Conservation (phyloP, 2,329 filamentous ascomycete genomes). For the Arthrinium phaeospermum region DNA sequence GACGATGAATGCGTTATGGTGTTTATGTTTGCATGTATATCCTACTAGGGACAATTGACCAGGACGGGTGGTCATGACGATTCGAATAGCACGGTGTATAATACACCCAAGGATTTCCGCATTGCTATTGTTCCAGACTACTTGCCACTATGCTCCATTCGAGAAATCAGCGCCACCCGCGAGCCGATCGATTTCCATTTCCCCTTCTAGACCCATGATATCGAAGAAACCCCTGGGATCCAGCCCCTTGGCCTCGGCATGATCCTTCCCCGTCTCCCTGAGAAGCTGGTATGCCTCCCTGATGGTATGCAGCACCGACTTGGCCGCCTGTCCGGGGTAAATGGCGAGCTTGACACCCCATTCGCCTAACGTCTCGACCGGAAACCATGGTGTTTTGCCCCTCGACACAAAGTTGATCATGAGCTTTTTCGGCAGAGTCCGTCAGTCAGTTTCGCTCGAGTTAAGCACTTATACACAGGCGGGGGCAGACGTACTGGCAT, state of each 20-base stretch:
- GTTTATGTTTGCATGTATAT: not conserved
- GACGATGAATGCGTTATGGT: not conserved
- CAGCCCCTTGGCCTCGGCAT: constrained; percentile 21
- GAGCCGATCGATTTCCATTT: constrained; percentile 22
- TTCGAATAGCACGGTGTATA: not conserved
- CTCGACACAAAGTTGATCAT: constrained; percentile 23
- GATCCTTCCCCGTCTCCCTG: constrained; percentile 22
- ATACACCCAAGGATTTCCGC: not conserved
- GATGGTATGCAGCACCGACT: constrained; percentile 21
- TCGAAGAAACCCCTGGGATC: constrained; percentile 23
- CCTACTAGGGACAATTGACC: not conserved
- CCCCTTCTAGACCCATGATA: constrained; percentile 21
- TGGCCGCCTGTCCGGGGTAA: constrained; percentile 23
- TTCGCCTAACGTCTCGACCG: constrained; percentile 17
- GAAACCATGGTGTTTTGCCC: constrained; percentile 23
- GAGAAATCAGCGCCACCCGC: constrained; percentile 21
- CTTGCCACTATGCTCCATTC: not conserved
- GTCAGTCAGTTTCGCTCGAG: not conserved
- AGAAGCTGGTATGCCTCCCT: constrained; percentile 20
- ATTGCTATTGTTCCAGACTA: not conserved
- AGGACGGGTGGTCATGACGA: not conserved
- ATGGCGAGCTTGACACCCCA: constrained; percentile 23
- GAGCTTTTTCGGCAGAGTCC: constrained; percentile 9
- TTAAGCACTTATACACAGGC: not conserved
- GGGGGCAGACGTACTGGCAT: constrained; percentile 18